phyloP scores from a whole-genome alignment of 768 basidiomycete genomes.

The Hypholoma sublateritium region DNA sequence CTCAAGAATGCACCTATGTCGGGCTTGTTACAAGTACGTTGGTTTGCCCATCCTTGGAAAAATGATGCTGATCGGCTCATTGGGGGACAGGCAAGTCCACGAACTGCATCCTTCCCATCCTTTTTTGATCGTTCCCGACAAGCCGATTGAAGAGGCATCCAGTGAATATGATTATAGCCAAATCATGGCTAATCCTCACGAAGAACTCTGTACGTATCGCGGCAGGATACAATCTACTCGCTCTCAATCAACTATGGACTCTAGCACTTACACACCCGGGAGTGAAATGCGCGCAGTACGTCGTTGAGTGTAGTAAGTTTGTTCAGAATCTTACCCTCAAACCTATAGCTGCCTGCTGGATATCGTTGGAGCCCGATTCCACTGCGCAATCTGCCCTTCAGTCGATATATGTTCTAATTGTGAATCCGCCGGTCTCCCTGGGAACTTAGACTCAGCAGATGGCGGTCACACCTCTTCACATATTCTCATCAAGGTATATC shows the following conservation, averaged over 20 bases:
- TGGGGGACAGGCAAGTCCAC: constrained; percentile 69
- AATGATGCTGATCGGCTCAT: neutral
- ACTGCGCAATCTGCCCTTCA: constrained; percentile 85
- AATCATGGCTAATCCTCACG: constrained; percentile 39
- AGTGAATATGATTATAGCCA: constrained; percentile 35
- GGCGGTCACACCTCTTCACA: constrained; percentile 83
- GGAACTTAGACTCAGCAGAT: constrained; percentile 74
- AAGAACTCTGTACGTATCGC: constrained; percentile 58
- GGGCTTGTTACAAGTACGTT: constrained; percentile 75
- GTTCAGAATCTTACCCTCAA: neutral
- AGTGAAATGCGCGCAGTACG: constrained; percentile 83
- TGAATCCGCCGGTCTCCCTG: constrained; percentile 83
- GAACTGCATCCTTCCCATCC: constrained; percentile 89
- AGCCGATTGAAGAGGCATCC: constrained; percentile 37
- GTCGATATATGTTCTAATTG: constrained; percentile 88
- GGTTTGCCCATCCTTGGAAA: neutral
- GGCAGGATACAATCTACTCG: neutral
- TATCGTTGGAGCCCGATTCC: constrained; percentile 90
- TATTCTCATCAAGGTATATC: constrained; percentile 85
- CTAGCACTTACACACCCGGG: constrained; percentile 77
- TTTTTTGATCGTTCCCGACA: constrained; percentile 80
- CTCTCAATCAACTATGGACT: neutral
- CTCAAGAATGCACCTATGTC: constrained; percentile 76
- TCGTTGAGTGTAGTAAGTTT: neutral
- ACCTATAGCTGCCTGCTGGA: constrained; percentile 75